Percentiles rank a stretch among this genome's conserved stretches.
These are phyloP conservation scores for Thelonectria rubi DNA, from an alignment of 2,329 filamentous ascomycete species.

Conservation along the genomic window DNA sequence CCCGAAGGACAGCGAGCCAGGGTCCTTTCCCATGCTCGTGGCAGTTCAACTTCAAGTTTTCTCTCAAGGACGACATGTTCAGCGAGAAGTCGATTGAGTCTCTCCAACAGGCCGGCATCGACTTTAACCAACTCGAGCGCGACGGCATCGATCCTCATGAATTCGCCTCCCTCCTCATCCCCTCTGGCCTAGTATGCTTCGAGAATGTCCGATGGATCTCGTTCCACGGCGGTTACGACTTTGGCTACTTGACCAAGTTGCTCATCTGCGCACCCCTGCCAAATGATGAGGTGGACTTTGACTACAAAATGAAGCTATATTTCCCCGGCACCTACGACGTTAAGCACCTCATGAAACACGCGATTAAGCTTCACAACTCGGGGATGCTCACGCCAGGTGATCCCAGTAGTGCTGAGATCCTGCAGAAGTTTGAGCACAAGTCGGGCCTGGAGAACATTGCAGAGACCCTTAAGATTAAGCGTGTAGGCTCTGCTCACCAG, in stretches of 20 bases:
- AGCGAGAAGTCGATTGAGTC: constrained; percentile 94
- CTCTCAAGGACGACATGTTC: constrained; percentile 95
- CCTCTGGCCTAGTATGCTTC: constrained; percentile 87
- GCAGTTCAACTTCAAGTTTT: constrained; percentile 99
- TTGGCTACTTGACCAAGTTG: constrained; percentile 95
- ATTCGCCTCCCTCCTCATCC: constrained; percentile 90
- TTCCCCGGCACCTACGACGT: constrained; percentile 96
- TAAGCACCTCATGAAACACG: constrained; percentile 95
- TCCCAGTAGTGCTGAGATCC: constrained; percentile 73
- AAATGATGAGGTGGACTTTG: constrained; percentile 89
- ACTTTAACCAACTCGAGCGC: constrained; percentile 83
- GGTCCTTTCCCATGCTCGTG: constrained; percentile 83
- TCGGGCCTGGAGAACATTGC: constrained; percentile 93
- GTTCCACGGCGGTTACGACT: constrained; percentile 98
- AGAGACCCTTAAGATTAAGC: constrained; percentile 89
- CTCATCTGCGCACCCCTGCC: constrained; percentile 85
- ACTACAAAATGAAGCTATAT: constrained; percentile 87
- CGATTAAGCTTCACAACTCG: constrained; percentile 73
- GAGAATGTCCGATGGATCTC: constrained; percentile 95
- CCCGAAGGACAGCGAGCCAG: constrained; percentile 52
- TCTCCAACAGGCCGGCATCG: constrained; percentile 88
- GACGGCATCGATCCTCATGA: constrained; percentile 90
- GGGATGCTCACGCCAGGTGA: constrained; percentile 71
- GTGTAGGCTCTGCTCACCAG: constrained; percentile 87
- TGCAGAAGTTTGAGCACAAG: constrained; percentile 88